Percentiles rank a stretch among this genome's conserved stretches.
phyloP scores from a whole-genome alignment of 2,329 filamentous ascomycete species.

The Xylariales sp. region DNA sequence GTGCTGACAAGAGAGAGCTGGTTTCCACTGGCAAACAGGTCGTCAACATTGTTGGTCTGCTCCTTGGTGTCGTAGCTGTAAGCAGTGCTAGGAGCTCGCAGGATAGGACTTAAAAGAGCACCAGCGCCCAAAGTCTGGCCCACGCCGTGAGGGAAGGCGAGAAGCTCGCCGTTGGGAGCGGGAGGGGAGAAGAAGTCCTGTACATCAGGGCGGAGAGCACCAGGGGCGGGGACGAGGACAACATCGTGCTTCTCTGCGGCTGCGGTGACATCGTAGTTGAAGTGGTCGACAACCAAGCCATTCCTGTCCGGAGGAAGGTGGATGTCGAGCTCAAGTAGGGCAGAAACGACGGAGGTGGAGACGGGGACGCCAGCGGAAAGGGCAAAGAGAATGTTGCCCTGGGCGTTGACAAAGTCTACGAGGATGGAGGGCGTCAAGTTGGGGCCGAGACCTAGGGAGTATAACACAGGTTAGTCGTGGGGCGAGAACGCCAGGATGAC shows the following conservation, averaged over 20 bases:
- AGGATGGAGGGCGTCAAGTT: constrained; percentile 80
- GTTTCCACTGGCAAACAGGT: constrained; percentile 77
- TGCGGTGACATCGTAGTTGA: constrained; percentile 79
- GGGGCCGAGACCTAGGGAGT: constrained; percentile 75
- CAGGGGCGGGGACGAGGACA: constrained; percentile 69
- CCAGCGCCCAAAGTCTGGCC: constrained; percentile 79
- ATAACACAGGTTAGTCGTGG: background rate
- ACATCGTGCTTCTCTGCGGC: constrained; percentile 85
- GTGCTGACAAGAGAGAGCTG: constrained; percentile 83
- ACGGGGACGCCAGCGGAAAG: constrained; percentile 69
- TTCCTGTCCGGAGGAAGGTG: constrained; percentile 81
- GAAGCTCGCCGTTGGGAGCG: constrained; percentile 44
- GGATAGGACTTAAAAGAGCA: constrained; percentile 73
- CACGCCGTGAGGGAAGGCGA: constrained; percentile 79
- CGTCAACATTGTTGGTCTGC: constrained; percentile 66
- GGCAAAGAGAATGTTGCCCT: constrained; percentile 86
- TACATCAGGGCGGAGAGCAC: constrained; percentile 60
- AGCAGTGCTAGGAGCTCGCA: constrained; percentile 77
- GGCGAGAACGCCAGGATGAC: too few species aligned
- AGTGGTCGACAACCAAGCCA: constrained; percentile 87
- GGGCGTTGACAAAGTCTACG: constrained; percentile 84
- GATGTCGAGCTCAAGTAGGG: constrained; percentile 87
- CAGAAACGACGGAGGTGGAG: constrained; percentile 68
- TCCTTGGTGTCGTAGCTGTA: constrained; percentile 96
- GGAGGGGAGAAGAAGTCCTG: constrained; percentile 73